These are phyloP conservation scores for Fragilaria crotonensis DNA, from an alignment of 108 stramenopile genomes.

Conservation along the genomic window DNA sequence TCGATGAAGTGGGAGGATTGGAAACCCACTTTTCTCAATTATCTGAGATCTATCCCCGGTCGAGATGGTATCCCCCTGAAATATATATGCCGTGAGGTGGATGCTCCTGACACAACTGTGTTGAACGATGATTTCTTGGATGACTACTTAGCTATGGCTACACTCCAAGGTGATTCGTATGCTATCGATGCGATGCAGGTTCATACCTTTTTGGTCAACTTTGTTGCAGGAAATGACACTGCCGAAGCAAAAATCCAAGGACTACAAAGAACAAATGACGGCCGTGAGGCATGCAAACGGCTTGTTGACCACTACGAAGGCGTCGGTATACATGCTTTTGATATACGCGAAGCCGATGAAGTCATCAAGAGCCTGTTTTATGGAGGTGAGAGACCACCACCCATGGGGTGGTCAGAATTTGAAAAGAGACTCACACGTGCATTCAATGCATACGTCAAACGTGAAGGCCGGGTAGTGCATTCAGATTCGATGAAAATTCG, in stretches of 20 bases:
- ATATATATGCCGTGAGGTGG: too few species aligned
- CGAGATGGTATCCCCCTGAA: too few species aligned
- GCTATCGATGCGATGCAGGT: not conserved
- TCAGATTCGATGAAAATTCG: constrained; percentile 5
- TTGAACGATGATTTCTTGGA: not conserved
- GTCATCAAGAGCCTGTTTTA: constrained; percentile 2
- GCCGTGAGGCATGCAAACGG: not conserved
- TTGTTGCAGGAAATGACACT: constrained; percentile 1
- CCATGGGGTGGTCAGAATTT: too few species aligned
- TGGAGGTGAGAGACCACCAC: not conserved
- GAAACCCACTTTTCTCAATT: constrained; percentile 5
- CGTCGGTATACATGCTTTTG: too few species aligned
- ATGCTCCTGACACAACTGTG: not conserved
- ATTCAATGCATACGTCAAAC: not conserved
- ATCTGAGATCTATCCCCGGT: not conserved
- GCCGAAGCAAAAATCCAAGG: too few species aligned
- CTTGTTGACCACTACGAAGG: too few species aligned
- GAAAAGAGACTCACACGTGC: too few species aligned
- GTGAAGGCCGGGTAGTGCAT: too few species aligned
- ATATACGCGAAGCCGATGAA: too few species aligned
- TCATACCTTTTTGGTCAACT: not conserved
- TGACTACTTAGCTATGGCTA: not conserved
- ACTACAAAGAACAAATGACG: not conserved
- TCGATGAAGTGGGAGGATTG: constrained; percentile 2
- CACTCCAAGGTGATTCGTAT: not conserved